Conservation (phyloP, 2,329 filamentous ascomycete genomes). For the Claviceps pazoutovae region DNA sequence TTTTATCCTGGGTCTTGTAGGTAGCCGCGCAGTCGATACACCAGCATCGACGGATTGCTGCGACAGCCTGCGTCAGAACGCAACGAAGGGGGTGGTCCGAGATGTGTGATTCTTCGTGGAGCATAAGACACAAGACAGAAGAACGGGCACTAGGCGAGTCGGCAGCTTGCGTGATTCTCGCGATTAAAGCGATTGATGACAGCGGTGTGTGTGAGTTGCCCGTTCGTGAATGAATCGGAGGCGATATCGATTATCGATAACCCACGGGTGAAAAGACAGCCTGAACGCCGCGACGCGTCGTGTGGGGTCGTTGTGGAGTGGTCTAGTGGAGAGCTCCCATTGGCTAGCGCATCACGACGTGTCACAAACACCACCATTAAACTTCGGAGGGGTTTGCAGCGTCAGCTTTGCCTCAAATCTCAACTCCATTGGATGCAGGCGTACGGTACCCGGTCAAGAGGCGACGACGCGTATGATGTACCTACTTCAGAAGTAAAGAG, state of each 20-base stretch:
- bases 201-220: too few relatives aligned
- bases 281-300: background rate
- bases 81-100: background rate
- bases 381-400: too few relatives aligned
- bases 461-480: too few relatives aligned
- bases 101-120: too few relatives aligned
- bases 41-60: slow-evolving; percentile 2
- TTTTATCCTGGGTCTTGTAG: background rate
- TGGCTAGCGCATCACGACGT: background rate
- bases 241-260: background rate
- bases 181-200: background rate
- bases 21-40: slow-evolving; percentile 5
- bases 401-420: too few relatives aligned
- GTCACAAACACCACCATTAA: too few relatives aligned
- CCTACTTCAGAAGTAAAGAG: too few relatives aligned
- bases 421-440: too few relatives aligned
- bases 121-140: background rate
- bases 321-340: background rate
- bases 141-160: background rate
- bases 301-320: background rate
- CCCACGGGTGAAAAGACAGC: background rate
- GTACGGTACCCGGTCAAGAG: too few relatives aligned
- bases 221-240: background rate
- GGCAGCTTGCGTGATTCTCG: background rate
- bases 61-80: background rate